These are phyloP conservation scores for Hypomyces rosellus DNA, from an alignment of 2,329 filamentous ascomycete species.

Conservation along the genomic window DNA sequence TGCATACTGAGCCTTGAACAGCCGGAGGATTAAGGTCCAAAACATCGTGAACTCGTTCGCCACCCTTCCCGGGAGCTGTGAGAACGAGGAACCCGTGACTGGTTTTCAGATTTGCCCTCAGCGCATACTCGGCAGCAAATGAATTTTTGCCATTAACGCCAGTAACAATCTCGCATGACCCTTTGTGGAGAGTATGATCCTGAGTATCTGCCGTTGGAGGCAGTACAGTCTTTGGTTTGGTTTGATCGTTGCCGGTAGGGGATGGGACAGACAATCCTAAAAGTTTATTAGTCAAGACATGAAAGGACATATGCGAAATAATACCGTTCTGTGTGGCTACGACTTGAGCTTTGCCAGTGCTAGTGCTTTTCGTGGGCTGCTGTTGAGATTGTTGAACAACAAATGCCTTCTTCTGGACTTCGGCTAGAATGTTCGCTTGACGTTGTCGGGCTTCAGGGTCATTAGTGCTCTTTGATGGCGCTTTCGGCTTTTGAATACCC, in stretches of 20 bases:
- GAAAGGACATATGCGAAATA: too few relatives aligned
- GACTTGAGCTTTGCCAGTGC: background rate
- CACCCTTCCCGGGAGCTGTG: slow-evolving; percentile 7
- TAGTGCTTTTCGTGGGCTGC: background rate
- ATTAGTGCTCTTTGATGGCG: too few relatives aligned
- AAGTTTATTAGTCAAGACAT: too few relatives aligned
- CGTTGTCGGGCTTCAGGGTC: too few relatives aligned
- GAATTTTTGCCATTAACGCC: background rate
- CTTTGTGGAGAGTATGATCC: slow-evolving; percentile 15
- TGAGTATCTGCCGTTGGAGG: background rate
- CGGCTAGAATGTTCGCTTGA: too few relatives aligned
- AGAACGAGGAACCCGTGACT: slow-evolving; percentile 18
- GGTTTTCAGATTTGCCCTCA: slow-evolving; percentile 14
- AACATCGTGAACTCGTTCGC: slow-evolving; percentile 13
- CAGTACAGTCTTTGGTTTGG: background rate
- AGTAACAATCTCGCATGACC: slow-evolving; percentile 15
- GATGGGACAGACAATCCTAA: background rate
- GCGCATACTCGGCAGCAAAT: slow-evolving; percentile 11
- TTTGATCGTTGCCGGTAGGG: background rate
- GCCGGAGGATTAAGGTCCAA: slow-evolving; percentile 16
- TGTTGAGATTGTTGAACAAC: background rate
- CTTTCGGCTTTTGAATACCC: too few relatives aligned
- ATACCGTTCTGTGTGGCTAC: too few relatives aligned
- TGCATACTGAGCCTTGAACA: slow-evolving; percentile 18
- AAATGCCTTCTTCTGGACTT: background rate